These are phyloP conservation scores for Globisporangium radiosum DNA, from an alignment of 352 stramenopile species.

Conservation along the genomic window DNA sequence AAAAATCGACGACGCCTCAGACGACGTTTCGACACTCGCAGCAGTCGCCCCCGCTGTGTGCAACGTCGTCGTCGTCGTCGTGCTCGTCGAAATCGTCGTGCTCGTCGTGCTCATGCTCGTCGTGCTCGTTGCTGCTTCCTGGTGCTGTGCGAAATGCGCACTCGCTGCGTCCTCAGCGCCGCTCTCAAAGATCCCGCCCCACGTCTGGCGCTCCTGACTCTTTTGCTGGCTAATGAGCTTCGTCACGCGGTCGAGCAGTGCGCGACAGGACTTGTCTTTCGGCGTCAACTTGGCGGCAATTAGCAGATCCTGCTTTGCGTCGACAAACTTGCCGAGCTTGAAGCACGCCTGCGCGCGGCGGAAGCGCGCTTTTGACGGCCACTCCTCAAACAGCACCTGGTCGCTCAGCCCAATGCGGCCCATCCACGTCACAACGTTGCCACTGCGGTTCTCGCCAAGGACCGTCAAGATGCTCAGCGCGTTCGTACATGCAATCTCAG, in stretches of 20 bases:
- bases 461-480: slow-evolving; percentile 75
- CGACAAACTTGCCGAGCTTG: slow-evolving; percentile 65
- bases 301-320: slow-evolving; percentile 75
- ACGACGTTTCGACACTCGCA: no score
- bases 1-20: slow-evolving; percentile 55
- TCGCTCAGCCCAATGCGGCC: slow-evolving; percentile 67
- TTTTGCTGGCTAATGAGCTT: slow-evolving; percentile 74
- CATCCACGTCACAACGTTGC: slow-evolving; percentile 85
- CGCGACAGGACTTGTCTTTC: slow-evolving; percentile 76
- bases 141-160: slow-evolving; percentile 10
- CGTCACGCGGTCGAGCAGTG: slow-evolving; percentile 61
- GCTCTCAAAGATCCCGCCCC: slow-evolving; percentile 76
- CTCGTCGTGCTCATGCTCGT: slow-evolving; percentile 17
- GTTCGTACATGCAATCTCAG: slow-evolving; percentile 78
- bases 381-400: slow-evolving; percentile 80
- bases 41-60: no score
- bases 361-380: slow-evolving; percentile 82
- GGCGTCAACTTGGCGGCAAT: slow-evolving; percentile 74
- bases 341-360: slow-evolving; percentile 69
- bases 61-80: slow-evolving; percentile 1
- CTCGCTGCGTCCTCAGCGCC: slow-evolving; percentile 7
- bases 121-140: slow-evolving; percentile 13
- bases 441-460: slow-evolving; percentile 63
- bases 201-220: slow-evolving; percentile 69
- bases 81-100: slow-evolving; percentile 1